A percentile compares a stretch with the other conserved stretches of the same genome.
Conservation (phyloP, 2,329 filamentous ascomycete genomes). For the Gremmenia infestans region DNA sequence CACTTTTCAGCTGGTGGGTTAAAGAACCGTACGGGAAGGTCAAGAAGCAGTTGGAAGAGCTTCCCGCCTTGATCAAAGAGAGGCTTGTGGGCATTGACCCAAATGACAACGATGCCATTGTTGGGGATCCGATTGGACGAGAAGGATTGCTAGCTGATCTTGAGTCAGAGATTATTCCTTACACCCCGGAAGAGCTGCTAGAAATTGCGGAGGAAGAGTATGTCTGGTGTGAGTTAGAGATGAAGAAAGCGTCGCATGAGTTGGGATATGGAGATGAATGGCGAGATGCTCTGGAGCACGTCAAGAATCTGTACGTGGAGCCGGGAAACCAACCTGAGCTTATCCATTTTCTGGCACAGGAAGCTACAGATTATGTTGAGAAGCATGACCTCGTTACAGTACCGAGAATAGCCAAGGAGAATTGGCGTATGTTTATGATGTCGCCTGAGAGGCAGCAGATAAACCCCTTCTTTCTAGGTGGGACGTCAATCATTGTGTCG, state of each 20-base stretch:
- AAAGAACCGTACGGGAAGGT: conserved; percentile 40
- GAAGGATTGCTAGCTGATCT: conserved; percentile 48
- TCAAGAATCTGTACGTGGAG: conserved; percentile 49
- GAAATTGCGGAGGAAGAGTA: conserved; percentile 46
- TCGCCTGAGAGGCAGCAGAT: conserved; percentile 46
- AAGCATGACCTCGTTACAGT: conserved; percentile 51
- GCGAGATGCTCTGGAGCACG: conserved; percentile 49
- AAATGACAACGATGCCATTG: conserved; percentile 44
- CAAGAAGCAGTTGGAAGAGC: conserved; percentile 33
- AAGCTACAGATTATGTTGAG: conserved; percentile 49
- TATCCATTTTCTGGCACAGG: conserved; percentile 45
- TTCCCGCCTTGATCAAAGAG: conserved; percentile 36
- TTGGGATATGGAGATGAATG: conserved; percentile 46
- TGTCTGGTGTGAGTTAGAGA: conserved; percentile 50
- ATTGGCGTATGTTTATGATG: conserved; percentile 55
- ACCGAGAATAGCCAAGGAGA: conserved; percentile 47
- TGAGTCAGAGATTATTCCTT: conserved; percentile 52
- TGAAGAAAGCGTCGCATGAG: conserved; percentile 44
- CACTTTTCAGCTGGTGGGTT: conserved; percentile 54
- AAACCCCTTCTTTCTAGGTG: conserved; percentile 56
- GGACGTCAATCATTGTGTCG: conserved; percentile 48
- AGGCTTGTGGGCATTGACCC: conserved; percentile 41
- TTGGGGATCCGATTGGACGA: conserved; percentile 52
- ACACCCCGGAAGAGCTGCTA: conserved; percentile 52
- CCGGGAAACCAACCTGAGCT: conserved; percentile 50